A percentile compares a stretch with the other conserved stretches of the same genome.
Conservation (phyloP, 2,329 filamentous ascomycete species). For the Fusarium haematococcum region DNA sequence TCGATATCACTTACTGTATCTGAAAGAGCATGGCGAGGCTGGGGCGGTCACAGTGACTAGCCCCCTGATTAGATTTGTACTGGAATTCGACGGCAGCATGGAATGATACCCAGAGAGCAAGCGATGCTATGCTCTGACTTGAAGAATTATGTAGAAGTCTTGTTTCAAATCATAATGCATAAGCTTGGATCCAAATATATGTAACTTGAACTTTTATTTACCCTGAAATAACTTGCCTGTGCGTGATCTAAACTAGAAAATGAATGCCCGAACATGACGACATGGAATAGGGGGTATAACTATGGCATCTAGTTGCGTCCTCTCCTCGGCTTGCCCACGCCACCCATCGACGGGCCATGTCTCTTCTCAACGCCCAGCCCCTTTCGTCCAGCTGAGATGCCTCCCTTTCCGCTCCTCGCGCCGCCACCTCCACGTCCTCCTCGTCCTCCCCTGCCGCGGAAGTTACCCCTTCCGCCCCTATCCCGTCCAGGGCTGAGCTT, state of each 20-base stretch:
- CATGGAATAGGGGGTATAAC: slow-evolving; percentile 45
- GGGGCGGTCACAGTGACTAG: background rate
- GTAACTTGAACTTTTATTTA: slow-evolving; percentile 35
- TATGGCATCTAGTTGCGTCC: slow-evolving; percentile 47
- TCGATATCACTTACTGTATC: slow-evolving; percentile 10
- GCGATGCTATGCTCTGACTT: slow-evolving; percentile 19
- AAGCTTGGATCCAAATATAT: background rate
- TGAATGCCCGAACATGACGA: slow-evolving; percentile 40
- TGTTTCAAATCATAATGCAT: background rate
- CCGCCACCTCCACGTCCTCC: slow-evolving; percentile 50
- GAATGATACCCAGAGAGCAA: slow-evolving; percentile 41
- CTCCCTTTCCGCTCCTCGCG: slow-evolving; percentile 59
- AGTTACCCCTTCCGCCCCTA: slow-evolving; percentile 50
- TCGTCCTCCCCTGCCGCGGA: slow-evolving; percentile 48
- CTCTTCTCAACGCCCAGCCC: slow-evolving; percentile 65
- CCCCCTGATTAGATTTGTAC: slow-evolving; percentile 5
- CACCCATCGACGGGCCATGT: slow-evolving; percentile 52
- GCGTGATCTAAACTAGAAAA: slow-evolving; percentile 36
- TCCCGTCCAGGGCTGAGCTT: slow-evolving; percentile 56
- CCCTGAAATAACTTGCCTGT: slow-evolving; percentile 22
- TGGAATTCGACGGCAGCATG: slow-evolving; percentile 21
- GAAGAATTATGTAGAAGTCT: background rate
- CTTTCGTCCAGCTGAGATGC: slow-evolving; percentile 58
- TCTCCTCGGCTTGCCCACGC: slow-evolving; percentile 57
- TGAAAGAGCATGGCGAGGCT: slow-evolving; percentile 15